Evolutionary conservation across 148 eudicot species (phyloP).

Genomic region (Simmondsia chinensis): DNA sequence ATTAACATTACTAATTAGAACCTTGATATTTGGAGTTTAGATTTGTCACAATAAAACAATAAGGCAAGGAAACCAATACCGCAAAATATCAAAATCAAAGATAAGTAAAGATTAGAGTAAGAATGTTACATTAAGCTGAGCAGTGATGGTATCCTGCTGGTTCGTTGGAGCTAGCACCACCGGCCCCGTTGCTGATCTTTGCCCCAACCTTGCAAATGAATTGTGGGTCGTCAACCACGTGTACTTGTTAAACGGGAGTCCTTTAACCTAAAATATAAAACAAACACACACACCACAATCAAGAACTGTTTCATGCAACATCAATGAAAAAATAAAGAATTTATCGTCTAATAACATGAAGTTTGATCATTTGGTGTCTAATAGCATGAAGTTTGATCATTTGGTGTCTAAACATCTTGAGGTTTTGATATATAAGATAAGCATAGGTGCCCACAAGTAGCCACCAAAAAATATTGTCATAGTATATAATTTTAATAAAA

Average conservation of each 20-base stretch:
- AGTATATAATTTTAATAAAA: no score
- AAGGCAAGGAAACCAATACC: not conserved
- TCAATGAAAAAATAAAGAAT: not conserved
- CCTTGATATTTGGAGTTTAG: not conserved
- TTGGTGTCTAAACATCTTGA: no score
- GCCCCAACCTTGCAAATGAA: constrained; percentile 64
- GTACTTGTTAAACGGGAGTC: constrained; percentile 76
- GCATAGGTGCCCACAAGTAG: no score
- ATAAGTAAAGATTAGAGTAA: no score
- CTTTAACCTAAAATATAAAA: constrained; percentile 39
- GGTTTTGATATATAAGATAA: no score
- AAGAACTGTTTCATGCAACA: no score
- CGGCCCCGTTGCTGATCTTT: constrained; percentile 60
- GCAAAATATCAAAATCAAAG: not conserved
- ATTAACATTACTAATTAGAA: not conserved
- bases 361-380: no score
- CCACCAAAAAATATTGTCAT: no score
- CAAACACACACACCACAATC: constrained; percentile 1
- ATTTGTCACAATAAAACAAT: not conserved
- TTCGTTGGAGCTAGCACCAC: constrained; percentile 55
- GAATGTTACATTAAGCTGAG: constrained; percentile 84
- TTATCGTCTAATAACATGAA: no score
- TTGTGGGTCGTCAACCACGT: constrained; percentile 95
- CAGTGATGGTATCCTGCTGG: constrained; percentile 81
- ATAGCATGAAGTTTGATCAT: no score